These are phyloP conservation scores for Amauroascus verrucosus DNA, from an alignment of 2,329 filamentous ascomycete species.

Conservation along the genomic window DNA sequence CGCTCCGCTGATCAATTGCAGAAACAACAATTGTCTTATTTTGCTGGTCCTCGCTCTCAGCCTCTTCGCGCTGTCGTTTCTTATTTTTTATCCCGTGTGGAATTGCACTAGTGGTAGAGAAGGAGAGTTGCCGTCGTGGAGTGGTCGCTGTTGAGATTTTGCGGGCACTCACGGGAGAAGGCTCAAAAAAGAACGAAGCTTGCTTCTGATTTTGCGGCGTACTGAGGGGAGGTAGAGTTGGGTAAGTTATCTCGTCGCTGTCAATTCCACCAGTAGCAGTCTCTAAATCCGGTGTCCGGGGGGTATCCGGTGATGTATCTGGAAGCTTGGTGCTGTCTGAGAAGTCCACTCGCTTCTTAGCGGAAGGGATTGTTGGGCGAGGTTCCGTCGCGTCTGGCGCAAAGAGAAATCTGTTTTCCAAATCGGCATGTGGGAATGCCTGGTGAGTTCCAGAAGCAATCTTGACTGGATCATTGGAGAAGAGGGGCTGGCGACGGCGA, in stretches of 20 bases:
- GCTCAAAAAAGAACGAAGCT: constrained; percentile 13
- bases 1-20: constrained; percentile 23
- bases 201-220: constrained; percentile 23
- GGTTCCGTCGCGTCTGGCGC: constrained; percentile 22
- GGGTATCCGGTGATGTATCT: constrained; percentile 33
- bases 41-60: constrained; percentile 26
- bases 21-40: constrained; percentile 26
- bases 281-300: constrained; percentile 24
- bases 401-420: constrained; percentile 19
- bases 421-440: constrained; percentile 20
- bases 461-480: constrained; percentile 49
- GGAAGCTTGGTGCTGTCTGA: constrained; percentile 55
- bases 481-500: constrained; percentile 49
- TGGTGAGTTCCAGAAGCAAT: constrained; percentile 51
- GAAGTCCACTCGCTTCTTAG: constrained; percentile 73
- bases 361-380: constrained; percentile 54
- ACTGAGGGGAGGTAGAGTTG: constrained; percentile 30
- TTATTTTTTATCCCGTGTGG: constrained; percentile 34
- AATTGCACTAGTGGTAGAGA: constrained; percentile 28
- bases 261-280: constrained; percentile 14
- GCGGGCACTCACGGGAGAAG: constrained; percentile 33
- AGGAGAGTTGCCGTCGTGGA: constrained; percentile 12
- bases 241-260: constrained; percentile 26
- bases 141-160: constrained; percentile 30
- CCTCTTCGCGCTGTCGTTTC: constrained; percentile 29